A percentile compares a stretch with the other conserved stretches of the same genome.
phyloP scores from a whole-genome alignment of 768 basidiomycete genomes.

The Pleurotus sapidus region DNA sequence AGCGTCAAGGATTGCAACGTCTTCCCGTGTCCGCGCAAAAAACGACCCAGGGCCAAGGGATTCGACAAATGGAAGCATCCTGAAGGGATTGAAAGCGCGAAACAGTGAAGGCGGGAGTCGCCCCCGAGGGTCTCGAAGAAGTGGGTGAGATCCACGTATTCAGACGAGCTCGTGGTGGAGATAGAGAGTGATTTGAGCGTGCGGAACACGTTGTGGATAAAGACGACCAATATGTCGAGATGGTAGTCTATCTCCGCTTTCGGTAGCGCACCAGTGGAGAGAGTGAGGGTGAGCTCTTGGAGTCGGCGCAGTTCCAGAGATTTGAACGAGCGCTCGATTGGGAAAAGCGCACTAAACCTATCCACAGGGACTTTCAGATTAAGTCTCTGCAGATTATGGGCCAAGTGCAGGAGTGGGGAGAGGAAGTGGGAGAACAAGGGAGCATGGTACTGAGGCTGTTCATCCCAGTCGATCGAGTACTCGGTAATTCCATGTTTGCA shows the following conservation, averaged over 20 bases:
- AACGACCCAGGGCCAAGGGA: conserved; percentile 26
- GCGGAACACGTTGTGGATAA: conserved; percentile 38
- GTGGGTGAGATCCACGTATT: conserved; percentile 34
- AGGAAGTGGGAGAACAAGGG: conserved; percentile 37
- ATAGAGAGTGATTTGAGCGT: conserved; percentile 36
- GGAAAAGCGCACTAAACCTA: conserved; percentile 18
- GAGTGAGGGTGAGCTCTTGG: conserved; percentile 29
- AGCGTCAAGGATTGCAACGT: conserved; percentile 35
- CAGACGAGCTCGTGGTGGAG: conserved; percentile 30
- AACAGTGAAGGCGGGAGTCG: conserved; percentile 35
- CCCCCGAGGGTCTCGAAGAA: conserved; percentile 34
- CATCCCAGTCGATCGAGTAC: conserved; percentile 40
- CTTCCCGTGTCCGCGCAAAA: conserved; percentile 31
- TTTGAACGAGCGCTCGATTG: conserved; percentile 21
- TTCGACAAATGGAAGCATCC: conserved; percentile 39
- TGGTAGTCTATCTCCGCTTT: conserved; percentile 26
- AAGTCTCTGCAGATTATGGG: conserved; percentile 27
- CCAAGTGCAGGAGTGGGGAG: conserved; percentile 31
- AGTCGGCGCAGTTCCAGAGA: conserved; percentile 30
- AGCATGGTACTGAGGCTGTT: conserved; percentile 26
- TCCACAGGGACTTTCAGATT: conserved; percentile 37
- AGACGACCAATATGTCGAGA: conserved; percentile 41
- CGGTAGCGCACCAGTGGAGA: conserved; percentile 29
- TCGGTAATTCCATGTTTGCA: conserved; percentile 29
- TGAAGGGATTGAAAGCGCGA: conserved; percentile 41